Conservation (phyloP, 2,329 filamentous ascomycete genomes). For the Orbilia oligospora region DNA sequence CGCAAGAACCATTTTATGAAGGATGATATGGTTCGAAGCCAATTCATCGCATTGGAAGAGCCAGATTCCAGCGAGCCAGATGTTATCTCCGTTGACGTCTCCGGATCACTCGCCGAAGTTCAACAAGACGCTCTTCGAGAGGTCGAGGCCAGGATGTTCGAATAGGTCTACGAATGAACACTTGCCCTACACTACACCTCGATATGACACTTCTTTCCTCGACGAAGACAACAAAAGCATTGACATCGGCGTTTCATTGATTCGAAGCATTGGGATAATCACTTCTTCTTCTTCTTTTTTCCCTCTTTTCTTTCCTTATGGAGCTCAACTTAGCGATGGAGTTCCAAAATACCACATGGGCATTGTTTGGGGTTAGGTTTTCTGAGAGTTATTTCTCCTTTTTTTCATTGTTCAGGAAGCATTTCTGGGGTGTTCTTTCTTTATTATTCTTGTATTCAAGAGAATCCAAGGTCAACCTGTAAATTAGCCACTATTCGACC, state of each 20-base stretch:
- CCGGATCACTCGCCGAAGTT: conserved; percentile 73
- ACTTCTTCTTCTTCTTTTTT: conserved; percentile 10
- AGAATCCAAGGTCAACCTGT: conserved; percentile 41
- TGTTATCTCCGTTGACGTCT: conserved; percentile 80
- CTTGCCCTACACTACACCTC: neutral
- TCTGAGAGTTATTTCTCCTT: conserved; percentile 21
- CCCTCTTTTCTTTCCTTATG: conserved; percentile 11
- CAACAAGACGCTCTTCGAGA: conserved; percentile 54
- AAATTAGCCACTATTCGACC: conserved; percentile 39
- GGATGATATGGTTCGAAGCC: conserved; percentile 92
- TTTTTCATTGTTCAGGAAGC: neutral
- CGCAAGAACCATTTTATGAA: conserved; percentile 95
- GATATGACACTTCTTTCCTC: conserved; percentile 14
- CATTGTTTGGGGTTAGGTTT: conserved; percentile 45
- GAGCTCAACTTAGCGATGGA: conserved; percentile 54
- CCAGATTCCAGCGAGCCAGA: conserved; percentile 80
- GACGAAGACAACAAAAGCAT: conserved; percentile 58
- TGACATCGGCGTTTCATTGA: conserved; percentile 50
- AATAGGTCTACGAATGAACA: conserved; percentile 21
- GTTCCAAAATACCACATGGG: conserved; percentile 60
- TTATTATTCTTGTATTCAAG: conserved; percentile 9
- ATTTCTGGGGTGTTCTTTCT: conserved; percentile 35
- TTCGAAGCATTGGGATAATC: conserved; percentile 15
- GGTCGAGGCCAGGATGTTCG: conserved; percentile 51
- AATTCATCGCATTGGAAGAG: conserved; percentile 88